These are phyloP conservation scores for Umbelopsis sp. DNA, from an alignment of 192 early-diverging fungal genomes.

Conservation along the genomic window DNA sequence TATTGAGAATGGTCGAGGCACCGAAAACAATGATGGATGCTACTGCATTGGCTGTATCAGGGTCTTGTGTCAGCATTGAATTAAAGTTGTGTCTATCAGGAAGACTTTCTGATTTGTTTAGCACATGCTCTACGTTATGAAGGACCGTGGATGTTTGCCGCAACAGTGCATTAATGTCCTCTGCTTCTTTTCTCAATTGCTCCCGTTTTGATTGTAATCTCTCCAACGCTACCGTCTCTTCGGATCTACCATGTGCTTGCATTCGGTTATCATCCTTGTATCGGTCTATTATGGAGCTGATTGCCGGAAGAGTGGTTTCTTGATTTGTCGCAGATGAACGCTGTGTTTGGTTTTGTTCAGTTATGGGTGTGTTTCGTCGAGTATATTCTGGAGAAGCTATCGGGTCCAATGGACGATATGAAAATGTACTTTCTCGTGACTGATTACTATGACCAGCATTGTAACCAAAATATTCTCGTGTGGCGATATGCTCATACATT, in stretches of 20 bases:
- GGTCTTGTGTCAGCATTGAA: not conserved
- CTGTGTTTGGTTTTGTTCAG: too few species aligned
- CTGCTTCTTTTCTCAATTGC: slow-evolving; percentile 4
- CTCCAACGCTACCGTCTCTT: not conserved
- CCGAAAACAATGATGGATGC: slow-evolving; percentile 8
- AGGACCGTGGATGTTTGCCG: slow-evolving; percentile 4
- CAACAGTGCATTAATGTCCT: not conserved
- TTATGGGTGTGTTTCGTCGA: too few species aligned
- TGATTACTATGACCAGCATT: slow-evolving; percentile 7
- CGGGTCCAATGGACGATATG: too few species aligned
- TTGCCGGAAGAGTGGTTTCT: too few species aligned
- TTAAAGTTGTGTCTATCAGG: not conserved
- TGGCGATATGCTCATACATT: not conserved
- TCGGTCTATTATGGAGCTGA: too few species aligned
- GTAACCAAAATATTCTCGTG: slow-evolving; percentile 19
- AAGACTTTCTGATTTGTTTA: not conserved
- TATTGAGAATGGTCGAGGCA: not conserved
- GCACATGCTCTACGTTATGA: not conserved
- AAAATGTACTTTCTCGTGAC: too few species aligned
- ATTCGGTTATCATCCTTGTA: slow-evolving; percentile 1
- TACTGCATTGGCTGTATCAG: slow-evolving; percentile 1
- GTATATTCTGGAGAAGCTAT: too few species aligned
- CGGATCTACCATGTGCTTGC: not conserved
- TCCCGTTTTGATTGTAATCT: not conserved
- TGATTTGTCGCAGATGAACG: too few species aligned